phyloP scores from a whole-genome alignment of 1,284 basidiomycete genomes.

The Sphagnurus paluster region DNA sequence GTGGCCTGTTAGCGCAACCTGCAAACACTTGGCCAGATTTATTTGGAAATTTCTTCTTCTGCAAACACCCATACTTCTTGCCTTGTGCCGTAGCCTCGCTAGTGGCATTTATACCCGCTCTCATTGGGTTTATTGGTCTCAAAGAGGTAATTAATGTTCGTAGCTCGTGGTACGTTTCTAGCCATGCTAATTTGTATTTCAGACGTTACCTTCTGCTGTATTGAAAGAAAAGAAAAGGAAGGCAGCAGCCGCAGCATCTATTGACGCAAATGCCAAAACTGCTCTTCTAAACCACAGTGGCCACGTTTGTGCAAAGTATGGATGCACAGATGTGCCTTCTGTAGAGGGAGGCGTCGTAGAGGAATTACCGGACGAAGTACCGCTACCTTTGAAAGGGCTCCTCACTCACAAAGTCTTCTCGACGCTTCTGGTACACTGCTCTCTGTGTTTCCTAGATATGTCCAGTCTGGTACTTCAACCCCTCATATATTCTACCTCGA shows the following conservation, averaged over 20 bases:
- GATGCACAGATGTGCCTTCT: not conserved
- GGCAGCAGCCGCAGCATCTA: not conserved
- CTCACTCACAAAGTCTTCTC: slow-evolving; percentile 21
- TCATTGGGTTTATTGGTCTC: slow-evolving; percentile 27
- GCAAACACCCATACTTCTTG: slow-evolving; percentile 41
- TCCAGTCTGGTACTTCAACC: slow-evolving; percentile 28
- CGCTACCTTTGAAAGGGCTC: slow-evolving; percentile 13
- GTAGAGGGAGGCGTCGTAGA: not conserved
- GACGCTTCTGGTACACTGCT: slow-evolving; percentile 17
- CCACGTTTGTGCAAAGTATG: not conserved
- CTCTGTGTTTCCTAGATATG: slow-evolving; percentile 33
- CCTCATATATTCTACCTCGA: slow-evolving; percentile 32
- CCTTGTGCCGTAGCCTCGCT: slow-evolving; percentile 36
- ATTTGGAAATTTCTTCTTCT: slow-evolving; percentile 31
- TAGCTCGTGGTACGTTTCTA: not conserved
- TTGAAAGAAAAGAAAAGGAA: not conserved
- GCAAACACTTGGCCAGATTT: slow-evolving; percentile 15
- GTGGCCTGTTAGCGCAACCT: slow-evolving; percentile 15
- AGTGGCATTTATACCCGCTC: slow-evolving; percentile 27
- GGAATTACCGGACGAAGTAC: not conserved
- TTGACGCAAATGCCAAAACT: not conserved
- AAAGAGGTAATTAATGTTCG: slow-evolving; percentile 32
- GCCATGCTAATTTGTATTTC: not conserved
- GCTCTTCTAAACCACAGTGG: not conserved
- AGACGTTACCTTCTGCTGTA: slow-evolving; percentile 14